Evolutionary conservation across 2,329 filamentous ascomycete species (phyloP).

Genomic region (Apiospora arundinis): DNA sequence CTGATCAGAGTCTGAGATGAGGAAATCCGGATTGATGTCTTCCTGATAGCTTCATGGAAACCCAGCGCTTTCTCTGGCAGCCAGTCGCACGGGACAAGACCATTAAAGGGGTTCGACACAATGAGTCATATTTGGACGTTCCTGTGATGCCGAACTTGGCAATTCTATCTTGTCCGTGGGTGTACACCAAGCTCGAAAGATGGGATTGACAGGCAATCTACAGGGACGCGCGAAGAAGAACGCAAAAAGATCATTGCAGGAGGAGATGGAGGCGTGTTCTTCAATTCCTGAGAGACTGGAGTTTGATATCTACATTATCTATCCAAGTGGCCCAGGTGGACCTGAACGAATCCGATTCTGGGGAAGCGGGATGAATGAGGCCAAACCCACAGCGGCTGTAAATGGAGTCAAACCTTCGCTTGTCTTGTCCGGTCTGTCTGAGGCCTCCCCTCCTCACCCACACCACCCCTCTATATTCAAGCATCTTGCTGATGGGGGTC

Average conservation of each 20-base stretch:
- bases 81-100: background rate
- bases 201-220: no score
- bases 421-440: constrained; percentile 6
- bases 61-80: background rate
- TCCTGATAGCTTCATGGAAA: background rate
- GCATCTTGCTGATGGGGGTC: constrained; percentile 13
- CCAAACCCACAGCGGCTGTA: constrained; percentile 21
- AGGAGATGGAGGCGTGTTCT: background rate
- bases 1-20: background rate
- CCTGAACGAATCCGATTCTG: constrained; percentile 18
- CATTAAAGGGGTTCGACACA: background rate
- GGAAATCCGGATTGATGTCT: background rate
- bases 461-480: constrained; percentile 3
- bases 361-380: constrained; percentile 18
- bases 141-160: background rate
- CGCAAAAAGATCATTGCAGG: background rate
- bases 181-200: background rate
- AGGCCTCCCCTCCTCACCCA: constrained; percentile 11
- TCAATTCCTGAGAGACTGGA: background rate
- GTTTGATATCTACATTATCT: background rate
- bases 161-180: background rate
- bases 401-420: constrained; percentile 21
- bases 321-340: constrained; percentile 17
- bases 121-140: background rate
- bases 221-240: background rate